Evolutionary conservation across 2,329 filamentous ascomycete species (phyloP).

Genomic region (Chaetomium globosum): DNA sequence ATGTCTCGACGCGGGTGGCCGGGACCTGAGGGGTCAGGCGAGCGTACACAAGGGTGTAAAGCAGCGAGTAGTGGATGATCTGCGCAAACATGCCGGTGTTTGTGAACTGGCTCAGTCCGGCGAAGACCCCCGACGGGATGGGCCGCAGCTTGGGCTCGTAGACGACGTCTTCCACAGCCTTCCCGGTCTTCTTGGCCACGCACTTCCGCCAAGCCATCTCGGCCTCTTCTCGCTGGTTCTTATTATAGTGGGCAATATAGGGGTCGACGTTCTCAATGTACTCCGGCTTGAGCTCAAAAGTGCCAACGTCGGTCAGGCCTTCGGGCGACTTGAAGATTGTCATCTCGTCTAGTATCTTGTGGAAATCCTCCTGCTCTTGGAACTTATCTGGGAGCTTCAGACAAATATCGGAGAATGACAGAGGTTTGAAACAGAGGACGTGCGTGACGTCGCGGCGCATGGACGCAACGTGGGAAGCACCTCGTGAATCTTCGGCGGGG

Average conservation of each 20-base stretch:
- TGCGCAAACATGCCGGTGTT: conserved; percentile 84
- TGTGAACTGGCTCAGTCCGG: conserved; percentile 76
- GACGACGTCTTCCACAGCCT: conserved; percentile 78
- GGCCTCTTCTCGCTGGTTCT: conserved; percentile 95
- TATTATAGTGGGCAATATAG: conserved; percentile 93
- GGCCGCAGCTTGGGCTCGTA: conserved; percentile 83
- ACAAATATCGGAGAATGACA: conserved; percentile 91
- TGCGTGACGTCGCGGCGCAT: conserved; percentile 91
- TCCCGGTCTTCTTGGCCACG: conserved; percentile 84
- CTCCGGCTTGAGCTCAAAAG: conserved; percentile 86
- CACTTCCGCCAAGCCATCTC: conserved; percentile 85
- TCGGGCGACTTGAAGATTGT: conserved; percentile 88
- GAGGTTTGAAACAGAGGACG: conserved; percentile 91
- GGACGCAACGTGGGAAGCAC: conserved; percentile 66
- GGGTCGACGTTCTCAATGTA: conserved; percentile 89
- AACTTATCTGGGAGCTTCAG: conserved; percentile 85
- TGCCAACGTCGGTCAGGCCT: conserved; percentile 87
- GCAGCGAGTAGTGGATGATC: conserved; percentile 82
- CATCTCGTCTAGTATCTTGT: conserved; percentile 81
- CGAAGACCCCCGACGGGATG: conserved; percentile 77
- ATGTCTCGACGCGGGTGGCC: conserved; percentile 82
- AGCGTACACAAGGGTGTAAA: conserved; percentile 74
- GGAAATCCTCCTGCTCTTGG: conserved; percentile 85
- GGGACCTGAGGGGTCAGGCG: conserved; percentile 74
- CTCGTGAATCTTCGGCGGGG: conserved; percentile 65